phyloP scores from a whole-genome alignment of 495 filamentous ascomycete species.

The Podospora conica region DNA sequence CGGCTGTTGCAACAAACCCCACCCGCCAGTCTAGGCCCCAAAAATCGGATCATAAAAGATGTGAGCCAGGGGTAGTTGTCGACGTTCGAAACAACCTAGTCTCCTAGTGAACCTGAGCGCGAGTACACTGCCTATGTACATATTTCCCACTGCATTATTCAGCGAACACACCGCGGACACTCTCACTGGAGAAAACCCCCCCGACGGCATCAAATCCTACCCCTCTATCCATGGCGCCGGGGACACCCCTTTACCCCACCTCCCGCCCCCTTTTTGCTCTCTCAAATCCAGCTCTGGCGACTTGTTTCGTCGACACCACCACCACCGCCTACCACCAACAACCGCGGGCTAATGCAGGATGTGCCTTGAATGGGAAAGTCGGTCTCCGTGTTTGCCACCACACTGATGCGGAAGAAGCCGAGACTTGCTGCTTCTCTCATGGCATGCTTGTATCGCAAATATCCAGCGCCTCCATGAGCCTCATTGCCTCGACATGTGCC shows the following conservation, averaged over 20 bases:
- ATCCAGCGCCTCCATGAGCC: background rate
- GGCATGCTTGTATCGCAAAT: background rate
- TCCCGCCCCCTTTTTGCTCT: background rate
- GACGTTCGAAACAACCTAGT: background rate
- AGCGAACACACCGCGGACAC: background rate
- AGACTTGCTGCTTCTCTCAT: background rate
- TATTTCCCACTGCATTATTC: background rate
- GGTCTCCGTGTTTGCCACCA: background rate
- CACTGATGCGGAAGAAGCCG: background rate
- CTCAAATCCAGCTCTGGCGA: background rate
- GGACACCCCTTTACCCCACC: background rate
- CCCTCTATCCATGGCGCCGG: too few species aligned
- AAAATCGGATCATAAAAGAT: background rate
- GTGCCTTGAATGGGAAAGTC: conserved; percentile 1
- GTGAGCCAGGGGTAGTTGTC: background rate
- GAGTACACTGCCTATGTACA: background rate
- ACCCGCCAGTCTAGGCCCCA: background rate
- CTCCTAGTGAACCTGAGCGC: background rate
- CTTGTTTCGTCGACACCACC: background rate
- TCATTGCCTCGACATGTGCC: background rate
- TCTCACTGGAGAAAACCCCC: conserved; percentile 2
- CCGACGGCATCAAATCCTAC: background rate
- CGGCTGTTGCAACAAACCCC: background rate
- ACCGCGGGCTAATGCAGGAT: background rate
- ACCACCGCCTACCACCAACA: background rate